Evolutionary conservation across 176 grass and related monocot species (phyloP).

Genomic region (Tuctoria greenei): DNA sequence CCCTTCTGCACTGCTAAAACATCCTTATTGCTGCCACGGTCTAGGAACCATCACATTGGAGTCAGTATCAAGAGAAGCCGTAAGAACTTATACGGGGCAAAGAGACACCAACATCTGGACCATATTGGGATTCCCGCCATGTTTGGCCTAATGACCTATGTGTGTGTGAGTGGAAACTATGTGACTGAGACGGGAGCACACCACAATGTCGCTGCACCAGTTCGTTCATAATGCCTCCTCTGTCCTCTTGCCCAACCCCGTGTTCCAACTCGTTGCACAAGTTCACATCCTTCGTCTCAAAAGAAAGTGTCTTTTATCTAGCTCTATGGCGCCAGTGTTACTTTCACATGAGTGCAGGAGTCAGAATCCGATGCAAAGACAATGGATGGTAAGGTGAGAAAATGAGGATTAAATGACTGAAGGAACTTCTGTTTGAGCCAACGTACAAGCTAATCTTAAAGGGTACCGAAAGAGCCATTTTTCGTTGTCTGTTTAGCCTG

Average conservation of each 20-base stretch:
- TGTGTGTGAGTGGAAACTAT: not conserved
- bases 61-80: not conserved
- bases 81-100: not conserved
- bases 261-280: not conserved
- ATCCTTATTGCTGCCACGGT: not conserved
- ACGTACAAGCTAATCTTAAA: not conserved
- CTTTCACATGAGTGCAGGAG: not conserved
- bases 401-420: not conserved
- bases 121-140: not conserved
- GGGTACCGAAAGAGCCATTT: not conserved
- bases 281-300: not conserved
- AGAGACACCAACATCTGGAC: not conserved
- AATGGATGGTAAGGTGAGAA: not conserved
- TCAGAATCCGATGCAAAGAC: not conserved
- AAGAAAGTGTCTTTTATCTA: not conserved
- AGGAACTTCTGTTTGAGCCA: not conserved
- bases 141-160: not conserved
- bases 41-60: conserved; percentile 9
- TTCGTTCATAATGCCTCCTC: not conserved
- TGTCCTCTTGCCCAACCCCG: not conserved
- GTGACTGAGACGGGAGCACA: not conserved
- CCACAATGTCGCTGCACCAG: not conserved
- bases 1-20: not conserved
- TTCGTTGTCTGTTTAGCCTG: not conserved
- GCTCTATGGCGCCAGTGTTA: not conserved